These are phyloP conservation scores for Geotrichum macrosporum DNA, from an alignment of 1,139 yeast genomes.

Conservation along the genomic window DNA sequence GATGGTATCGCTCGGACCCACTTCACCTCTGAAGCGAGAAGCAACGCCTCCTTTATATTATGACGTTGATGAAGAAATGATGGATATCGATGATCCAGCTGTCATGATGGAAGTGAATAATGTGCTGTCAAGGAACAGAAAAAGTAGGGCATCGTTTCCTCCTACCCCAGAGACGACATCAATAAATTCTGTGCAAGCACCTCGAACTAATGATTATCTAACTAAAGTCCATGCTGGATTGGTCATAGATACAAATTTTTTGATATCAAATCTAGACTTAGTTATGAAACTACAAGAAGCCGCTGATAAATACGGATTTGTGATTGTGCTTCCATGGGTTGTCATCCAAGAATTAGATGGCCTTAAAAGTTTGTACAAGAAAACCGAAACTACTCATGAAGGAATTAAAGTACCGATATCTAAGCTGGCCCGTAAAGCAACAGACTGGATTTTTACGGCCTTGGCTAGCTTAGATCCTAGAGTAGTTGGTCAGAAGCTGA, in stretches of 20 bases:
- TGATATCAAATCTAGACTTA: slow-evolving; percentile 22
- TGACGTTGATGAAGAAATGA: slow-evolving; percentile 8
- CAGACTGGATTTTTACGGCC: slow-evolving; percentile 67
- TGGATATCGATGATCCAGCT: slow-evolving; percentile 9
- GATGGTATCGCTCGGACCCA: too few relatives aligned
- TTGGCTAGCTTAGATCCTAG: slow-evolving; percentile 50
- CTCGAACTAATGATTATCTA: background rate
- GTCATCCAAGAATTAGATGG: slow-evolving; percentile 79
- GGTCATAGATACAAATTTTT: slow-evolving; percentile 26
- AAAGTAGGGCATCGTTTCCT: slow-evolving; percentile 1
- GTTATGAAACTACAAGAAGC: slow-evolving; percentile 21
- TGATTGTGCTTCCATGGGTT: slow-evolving; percentile 61
- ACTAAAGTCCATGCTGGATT: slow-evolving; percentile 9
- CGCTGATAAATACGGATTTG: slow-evolving; percentile 44
- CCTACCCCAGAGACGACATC: background rate
- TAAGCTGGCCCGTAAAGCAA: slow-evolving; percentile 63
- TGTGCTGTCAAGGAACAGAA: background rate
- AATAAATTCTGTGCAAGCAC: background rate
- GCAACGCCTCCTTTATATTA: background rate
- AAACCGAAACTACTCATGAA: slow-evolving; percentile 20
- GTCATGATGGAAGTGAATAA: background rate
- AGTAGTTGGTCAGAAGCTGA: slow-evolving; percentile 61
- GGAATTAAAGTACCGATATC: slow-evolving; percentile 15
- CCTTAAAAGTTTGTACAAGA: slow-evolving; percentile 47
- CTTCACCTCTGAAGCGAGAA: too few relatives aligned